Evolutionary conservation across 768 basidiomycete species (phyloP), one percentile per base, ranked within the genome.

Genomic region (Porpolomopsis calyptriformis): DNA sequence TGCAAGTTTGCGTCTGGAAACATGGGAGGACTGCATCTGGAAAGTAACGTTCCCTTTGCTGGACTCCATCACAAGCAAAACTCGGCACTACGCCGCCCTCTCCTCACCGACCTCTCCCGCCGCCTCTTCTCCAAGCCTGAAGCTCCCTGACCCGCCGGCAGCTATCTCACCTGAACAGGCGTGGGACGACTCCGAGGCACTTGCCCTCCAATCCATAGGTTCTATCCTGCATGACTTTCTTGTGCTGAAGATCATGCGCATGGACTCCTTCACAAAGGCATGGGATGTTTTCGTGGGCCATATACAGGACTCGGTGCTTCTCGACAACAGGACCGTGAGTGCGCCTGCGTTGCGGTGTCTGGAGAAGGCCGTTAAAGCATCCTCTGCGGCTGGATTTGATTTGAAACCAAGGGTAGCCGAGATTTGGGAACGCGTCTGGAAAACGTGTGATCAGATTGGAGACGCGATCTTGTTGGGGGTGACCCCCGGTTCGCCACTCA

Each of bases 11-110:
- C 85, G 82, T 55, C 58, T 74, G 31, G 80, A 80, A 4, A 86
- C 85, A 0, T 99, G 94, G 94, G 78, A 85, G 34, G 78, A 87
- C 44, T 90, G 90, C 49, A 70, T 94, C n/a, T 91, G 88, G 84
- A 81, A 82, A 58, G 76, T 97, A 47, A 79, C 87, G 10, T 89
- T 94, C 63, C 91, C 91, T 5, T 68, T 98, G 3, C 64, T 96
- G 48, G 83, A 88, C 40, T 69, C 80, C 18, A 70, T 83, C 48
- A 81, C 77, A 0, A 55, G 62, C 19, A 74, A 78, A 48, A 78
- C 79, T 23, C 74, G 76, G 31, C 67, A 64, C 14, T 52, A 65
- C 3, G 55, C 62, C n/a, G 58, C 46, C 24, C 38, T 53, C 18
- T 35, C 52, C 14, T 25, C 42, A 11, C 31, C 48, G 6, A 31